A percentile compares a stretch with the other conserved stretches of the same genome.
phyloP scores from a whole-genome alignment of 768 basidiomycete species.

The Boletales sp. region DNA sequence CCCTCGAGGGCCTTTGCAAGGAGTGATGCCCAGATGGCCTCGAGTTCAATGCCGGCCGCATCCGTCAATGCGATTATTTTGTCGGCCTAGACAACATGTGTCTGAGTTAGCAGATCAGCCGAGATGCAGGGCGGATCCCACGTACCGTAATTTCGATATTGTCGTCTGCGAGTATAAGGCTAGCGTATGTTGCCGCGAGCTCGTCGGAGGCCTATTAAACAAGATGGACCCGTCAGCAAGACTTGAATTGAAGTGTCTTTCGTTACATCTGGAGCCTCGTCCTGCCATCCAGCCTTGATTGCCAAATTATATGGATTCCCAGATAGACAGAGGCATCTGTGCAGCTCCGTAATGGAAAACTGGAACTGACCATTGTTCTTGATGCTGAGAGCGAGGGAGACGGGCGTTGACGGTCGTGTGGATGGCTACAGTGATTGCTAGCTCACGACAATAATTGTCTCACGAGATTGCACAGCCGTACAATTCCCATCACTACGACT shows the following conservation, averaged over 20 bases:
- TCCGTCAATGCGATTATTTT: conserved; percentile 84
- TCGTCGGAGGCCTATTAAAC: conserved; percentile 53
- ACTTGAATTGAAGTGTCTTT: background rate
- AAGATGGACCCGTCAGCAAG: conserved; percentile 11
- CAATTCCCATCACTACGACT: background rate
- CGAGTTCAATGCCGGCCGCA: conserved; percentile 83
- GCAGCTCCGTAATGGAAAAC: background rate
- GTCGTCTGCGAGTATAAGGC: conserved; percentile 98
- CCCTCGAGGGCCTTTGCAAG: conserved; percentile 98
- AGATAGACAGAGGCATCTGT: background rate
- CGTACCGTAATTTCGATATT: conserved; percentile 95
- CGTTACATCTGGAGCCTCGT: conserved; percentile 7
- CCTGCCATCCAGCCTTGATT: conserved; percentile 19
- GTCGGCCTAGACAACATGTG: conserved; percentile 60
- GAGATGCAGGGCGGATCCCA: conserved; percentile 14
- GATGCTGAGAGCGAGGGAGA: conserved; percentile 3
- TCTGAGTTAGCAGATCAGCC: background rate
- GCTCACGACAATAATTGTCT: background rate
- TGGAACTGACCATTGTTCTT: conserved; percentile 25
- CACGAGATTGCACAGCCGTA: conserved; percentile 17
- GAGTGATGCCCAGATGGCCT: conserved; percentile 96
- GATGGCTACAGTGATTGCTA: background rate
- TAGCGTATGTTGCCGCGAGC: conserved; percentile 93
- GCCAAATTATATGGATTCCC: background rate
- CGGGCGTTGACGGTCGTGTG: conserved; percentile 18